phyloP scores from a whole-genome alignment of 2,329 filamentous ascomycete species.

The Pseudonectria buxi region DNA sequence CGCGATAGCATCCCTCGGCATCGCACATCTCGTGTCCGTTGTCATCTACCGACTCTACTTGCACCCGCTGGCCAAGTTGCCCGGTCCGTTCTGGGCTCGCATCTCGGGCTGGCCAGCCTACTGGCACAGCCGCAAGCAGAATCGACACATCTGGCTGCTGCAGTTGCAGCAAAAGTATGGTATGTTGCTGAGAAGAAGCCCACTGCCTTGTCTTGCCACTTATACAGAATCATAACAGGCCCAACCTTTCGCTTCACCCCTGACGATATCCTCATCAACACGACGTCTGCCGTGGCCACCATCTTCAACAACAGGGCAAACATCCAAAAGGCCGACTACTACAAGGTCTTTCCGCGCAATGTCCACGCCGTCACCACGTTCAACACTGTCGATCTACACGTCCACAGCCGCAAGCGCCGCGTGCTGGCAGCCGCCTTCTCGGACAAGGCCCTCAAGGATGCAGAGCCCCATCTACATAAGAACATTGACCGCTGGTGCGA shows the following conservation, averaged over 20 bases:
- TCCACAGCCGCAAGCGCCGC: slow-evolving; percentile 13
- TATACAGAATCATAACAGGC: slow-evolving; percentile 1
- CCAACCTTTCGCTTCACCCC: slow-evolving; percentile 12
- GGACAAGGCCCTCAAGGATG: slow-evolving; percentile 11
- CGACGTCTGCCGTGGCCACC: slow-evolving; percentile 8
- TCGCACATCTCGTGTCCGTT: background rate
- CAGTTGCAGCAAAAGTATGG: slow-evolving; percentile 14
- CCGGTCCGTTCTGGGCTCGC: slow-evolving; percentile 47
- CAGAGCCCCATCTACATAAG: slow-evolving; percentile 7
- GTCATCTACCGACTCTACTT: slow-evolving; percentile 31
- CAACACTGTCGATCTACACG: slow-evolving; percentile 11
- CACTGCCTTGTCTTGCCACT: background rate
- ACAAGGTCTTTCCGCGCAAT: slow-evolving; percentile 12
- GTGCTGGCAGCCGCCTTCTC: slow-evolving; percentile 14
- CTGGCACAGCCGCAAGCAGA: slow-evolving; percentile 11
- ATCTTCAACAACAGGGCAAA: slow-evolving; percentile 17
- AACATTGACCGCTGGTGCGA: slow-evolving; percentile 12
- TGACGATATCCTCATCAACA: slow-evolving; percentile 14
- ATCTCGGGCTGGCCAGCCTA: slow-evolving; percentile 25
- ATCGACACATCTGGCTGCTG: slow-evolving; percentile 15
- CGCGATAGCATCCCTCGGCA: background rate
- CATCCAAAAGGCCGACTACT: slow-evolving; percentile 15
- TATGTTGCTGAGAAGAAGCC: background rate
- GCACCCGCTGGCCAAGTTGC: slow-evolving; percentile 45
- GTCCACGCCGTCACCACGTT: slow-evolving; percentile 11